Conservation (phyloP, 2,329 filamentous ascomycete species). For the Alternaria infectoria region DNA sequence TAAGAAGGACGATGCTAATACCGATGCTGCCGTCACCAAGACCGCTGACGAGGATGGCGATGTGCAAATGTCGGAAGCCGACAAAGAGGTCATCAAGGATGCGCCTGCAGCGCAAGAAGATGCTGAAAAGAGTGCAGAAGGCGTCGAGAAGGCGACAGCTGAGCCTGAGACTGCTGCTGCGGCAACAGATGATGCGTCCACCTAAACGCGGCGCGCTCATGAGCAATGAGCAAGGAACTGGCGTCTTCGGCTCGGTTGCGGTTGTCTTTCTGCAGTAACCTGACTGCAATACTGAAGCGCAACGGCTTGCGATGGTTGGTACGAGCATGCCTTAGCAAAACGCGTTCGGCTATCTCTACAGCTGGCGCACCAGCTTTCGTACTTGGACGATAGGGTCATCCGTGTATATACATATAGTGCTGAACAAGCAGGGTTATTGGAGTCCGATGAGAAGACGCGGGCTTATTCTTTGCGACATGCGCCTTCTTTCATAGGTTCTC, state of each 20-base stretch:
- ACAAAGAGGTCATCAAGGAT: constrained; percentile 25
- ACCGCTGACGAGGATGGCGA: constrained; percentile 31
- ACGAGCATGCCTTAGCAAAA: neutral
- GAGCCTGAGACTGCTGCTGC: constrained; percentile 13
- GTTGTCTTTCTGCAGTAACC: neutral
- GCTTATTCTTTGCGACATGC: constrained; percentile 4
- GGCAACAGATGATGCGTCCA: constrained; percentile 4
- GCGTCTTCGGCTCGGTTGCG: neutral
- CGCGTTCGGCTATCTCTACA: neutral
- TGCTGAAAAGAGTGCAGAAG: constrained; percentile 13
- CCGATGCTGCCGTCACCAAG: constrained; percentile 26
- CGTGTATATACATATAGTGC: constrained; percentile 24
- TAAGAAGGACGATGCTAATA: constrained; percentile 30
- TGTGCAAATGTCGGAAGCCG: constrained; percentile 33
- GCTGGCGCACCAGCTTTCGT: neutral
- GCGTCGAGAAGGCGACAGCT: constrained; percentile 11
- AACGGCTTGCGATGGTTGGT: neutral
- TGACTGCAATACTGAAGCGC: neutral
- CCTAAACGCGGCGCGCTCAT: constrained; percentile 1
- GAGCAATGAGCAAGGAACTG: neutral
- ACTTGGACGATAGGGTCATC: neutral
- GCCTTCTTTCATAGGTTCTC: neutral
- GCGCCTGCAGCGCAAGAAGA: constrained; percentile 25
- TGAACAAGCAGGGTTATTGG: constrained; percentile 11
- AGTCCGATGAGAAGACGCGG: neutral